Evolutionary conservation across 768 basidiomycete genomes (phyloP), one percentile per base, ranked within the genome.

Genomic region (Amanita fuliginea): DNA sequence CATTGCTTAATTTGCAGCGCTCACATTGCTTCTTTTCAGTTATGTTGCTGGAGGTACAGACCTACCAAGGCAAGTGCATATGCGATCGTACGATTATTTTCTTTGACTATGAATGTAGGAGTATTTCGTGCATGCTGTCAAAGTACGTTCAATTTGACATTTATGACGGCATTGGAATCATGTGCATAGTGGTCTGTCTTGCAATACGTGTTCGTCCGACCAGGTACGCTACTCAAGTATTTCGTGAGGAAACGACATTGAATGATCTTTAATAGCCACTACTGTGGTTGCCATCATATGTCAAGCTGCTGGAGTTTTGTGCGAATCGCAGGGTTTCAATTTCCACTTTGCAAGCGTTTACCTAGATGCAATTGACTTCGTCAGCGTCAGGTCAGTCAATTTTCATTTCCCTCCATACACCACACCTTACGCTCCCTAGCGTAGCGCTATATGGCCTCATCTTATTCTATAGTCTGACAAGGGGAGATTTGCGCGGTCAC

Each of bases 101-200:
- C 45, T 41, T 50, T 45, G 2, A 37, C 11, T 26, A 28, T 57
- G 42, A 24, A 53, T 22, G 3, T 54, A 82, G 75, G 69, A 81
- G 2, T 86, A 90, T 64, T 90, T 90, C 60, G 83, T 89, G 77
- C 80, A 86, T 56, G 77, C 83, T 2, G 61, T 86, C 57, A 85
- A 84, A 68, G 85, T 80, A 56, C 3, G 62, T 10, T 10, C 16
- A 34, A 21, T 24, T 16, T 51, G 35, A 26, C 51, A 32, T 18
- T 19, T 19, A 51, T 13, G 37, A 48, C 16, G 44, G 36, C 50
- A 44, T 9, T 19, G 39, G 28, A 32, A 51, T 44, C 32, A 42
- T 14, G 32, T 58, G 32, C 35, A 6, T 59, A 85, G 74, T 90
- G 86, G 84, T 67, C 74, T 26, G 89, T 91, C 10, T 65, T 91